Evolutionary conservation across 2,329 filamentous ascomycete genomes (phyloP), one percentile per base, ranked within the genome.

Genomic region (Paraconiothyrium sp.): DNA sequence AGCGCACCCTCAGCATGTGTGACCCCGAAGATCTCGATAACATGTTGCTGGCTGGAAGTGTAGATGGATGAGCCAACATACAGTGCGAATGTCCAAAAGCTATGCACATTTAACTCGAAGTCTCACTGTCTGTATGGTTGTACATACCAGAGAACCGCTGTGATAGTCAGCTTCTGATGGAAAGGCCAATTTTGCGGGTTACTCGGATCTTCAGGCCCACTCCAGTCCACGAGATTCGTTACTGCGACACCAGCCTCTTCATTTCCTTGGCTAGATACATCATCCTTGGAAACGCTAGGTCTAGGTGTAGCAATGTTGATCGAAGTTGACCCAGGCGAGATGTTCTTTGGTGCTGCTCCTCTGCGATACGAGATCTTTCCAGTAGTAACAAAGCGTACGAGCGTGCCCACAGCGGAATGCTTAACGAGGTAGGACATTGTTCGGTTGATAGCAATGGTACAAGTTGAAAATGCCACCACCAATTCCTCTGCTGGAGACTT

Each of bases 71-170:
- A 82, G 3, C 81, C 83, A 41, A 81, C 81, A 62, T 86, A 86
- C 4, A 86, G 86, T 27, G 86, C 84, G 58, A 88, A 86, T 0
- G 87, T 89, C 75, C 88, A 89, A 8, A 85, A 59, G 62, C 83
- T 69, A 84, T 61, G 85, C 35, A 37, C 14, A 10, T 5, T 54
- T 13, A 54, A 30, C 35, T 32, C 2, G n/a, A 32, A 37, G 11
- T 4, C 14, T 44, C 44, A 6, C 8, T 35, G 39, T 22, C 20
- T 58, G n/a, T 4, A 22, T 14, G 14, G 5, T 20, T 37, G 0
- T 35, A 48, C 58, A 27, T 60, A 60, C 58, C 59, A 54, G 20
- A 73, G 66, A n/a, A 73, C 60, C 8, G 71, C 67, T 0, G 71
- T 72, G 30, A 76, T 75, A n/a, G 78, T 69, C 2, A 74, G 64